Evolutionary conservation across 192 early-diverging fungal species (phyloP).

Genomic region (Coemansia sp.): DNA sequence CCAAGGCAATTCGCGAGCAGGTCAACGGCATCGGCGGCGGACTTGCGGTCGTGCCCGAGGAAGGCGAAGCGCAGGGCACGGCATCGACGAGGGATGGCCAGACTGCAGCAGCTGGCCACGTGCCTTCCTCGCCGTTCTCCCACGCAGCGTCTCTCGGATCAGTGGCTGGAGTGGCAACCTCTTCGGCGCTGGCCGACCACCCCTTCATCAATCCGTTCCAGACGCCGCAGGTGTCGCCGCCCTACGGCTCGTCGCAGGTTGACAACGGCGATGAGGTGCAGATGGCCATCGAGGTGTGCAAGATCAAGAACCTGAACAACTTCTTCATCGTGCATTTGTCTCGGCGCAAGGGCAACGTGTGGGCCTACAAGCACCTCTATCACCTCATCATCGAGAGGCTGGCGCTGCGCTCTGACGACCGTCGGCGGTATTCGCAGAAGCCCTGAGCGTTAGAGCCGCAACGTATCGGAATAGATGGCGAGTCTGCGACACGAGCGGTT

Average conservation of each 20-base stretch:
- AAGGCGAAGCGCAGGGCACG: conserved; percentile 20
- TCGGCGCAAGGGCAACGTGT: conserved; percentile 71
- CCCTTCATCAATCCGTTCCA: conserved; percentile 46
- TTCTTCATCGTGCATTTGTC: conserved; percentile 74
- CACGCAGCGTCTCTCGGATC: conserved; percentile 42
- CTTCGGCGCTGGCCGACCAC: conserved; percentile 7
- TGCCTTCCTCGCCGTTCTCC: conserved; percentile 40
- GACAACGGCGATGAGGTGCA: conserved; percentile 77
- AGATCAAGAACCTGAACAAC: conserved; percentile 84
- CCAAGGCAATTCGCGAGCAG: conserved; percentile 36
- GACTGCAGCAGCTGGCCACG: neutral
- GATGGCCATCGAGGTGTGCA: conserved; percentile 85
- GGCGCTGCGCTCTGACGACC: conserved; percentile 48
- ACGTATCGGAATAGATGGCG: neutral
- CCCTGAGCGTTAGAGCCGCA: conserved; percentile 1
- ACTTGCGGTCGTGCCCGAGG: conserved; percentile 44
- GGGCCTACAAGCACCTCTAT: conserved; percentile 79
- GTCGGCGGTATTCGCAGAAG: conserved; percentile 20
- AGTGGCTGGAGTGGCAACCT: conserved; percentile 12
- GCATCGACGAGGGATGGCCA: neutral
- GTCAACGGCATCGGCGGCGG: conserved; percentile 23
- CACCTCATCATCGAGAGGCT: conserved; percentile 55
- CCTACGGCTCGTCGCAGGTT: conserved; percentile 46
- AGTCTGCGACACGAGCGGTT: neutral
- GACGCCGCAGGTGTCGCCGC: conserved; percentile 21